These are phyloP conservation scores for Lactifluus echinatus DNA, from an alignment of 768 basidiomycete genomes.

Conservation along the genomic window DNA sequence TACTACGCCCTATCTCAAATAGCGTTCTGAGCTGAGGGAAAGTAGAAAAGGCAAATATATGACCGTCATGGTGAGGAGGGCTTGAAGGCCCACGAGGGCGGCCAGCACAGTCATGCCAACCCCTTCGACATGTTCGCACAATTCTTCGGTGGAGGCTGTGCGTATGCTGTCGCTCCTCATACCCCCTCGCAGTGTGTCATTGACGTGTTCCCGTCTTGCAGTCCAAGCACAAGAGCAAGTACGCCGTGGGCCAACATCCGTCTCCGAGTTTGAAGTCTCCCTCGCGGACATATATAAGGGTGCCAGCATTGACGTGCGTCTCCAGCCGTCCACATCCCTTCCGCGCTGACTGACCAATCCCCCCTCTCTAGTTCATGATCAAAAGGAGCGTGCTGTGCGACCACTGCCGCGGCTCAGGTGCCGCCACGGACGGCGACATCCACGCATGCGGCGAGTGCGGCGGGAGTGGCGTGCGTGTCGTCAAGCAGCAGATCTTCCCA, in stretches of 20 bases:
- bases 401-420: constrained; percentile 93
- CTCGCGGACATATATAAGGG: constrained; percentile 88
- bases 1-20: constrained; percentile 19
- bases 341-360: neutral
- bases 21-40: constrained; percentile 26
- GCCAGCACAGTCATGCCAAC: constrained; percentile 65
- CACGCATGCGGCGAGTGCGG: constrained; percentile 79
- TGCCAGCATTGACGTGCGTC: constrained; percentile 67
- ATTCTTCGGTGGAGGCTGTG: constrained; percentile 83
- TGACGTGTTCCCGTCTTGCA: no score
- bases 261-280: constrained; percentile 79
- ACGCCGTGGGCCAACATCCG: constrained; percentile 64
- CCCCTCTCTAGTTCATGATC: constrained; percentile 81
- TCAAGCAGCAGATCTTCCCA: constrained; percentile 92
- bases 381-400: constrained; percentile 91
- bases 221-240: constrained; percentile 49
- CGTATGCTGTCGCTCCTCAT: constrained; percentile 27
- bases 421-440: constrained; percentile 81
- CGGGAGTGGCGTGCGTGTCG: constrained; percentile 77
- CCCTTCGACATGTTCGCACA: constrained; percentile 92
- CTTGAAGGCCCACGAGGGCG: constrained; percentile 82
- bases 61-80: constrained; percentile 96
- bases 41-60: constrained; percentile 92
- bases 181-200: no score
- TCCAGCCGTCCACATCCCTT: neutral